Evolutionary conservation across 169 alveolate species (phyloP).

Genomic region (Miamiensis avidus): DNA sequence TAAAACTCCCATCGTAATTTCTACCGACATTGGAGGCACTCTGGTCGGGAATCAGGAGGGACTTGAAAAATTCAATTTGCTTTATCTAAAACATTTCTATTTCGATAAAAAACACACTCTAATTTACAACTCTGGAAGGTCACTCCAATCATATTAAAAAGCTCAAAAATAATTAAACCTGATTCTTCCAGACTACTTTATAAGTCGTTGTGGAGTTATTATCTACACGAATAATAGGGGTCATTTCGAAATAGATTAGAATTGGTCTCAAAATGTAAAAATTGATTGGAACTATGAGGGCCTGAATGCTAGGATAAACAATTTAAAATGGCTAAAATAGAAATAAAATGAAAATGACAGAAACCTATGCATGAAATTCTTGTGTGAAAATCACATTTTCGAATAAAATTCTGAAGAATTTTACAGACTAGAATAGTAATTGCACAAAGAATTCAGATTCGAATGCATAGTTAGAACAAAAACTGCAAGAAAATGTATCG

Average conservation of each 20-base stretch:
- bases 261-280: neutral
- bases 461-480: neutral
- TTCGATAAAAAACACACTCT: neutral
- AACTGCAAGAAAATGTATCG: neutral
- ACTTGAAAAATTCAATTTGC: too few relatives aligned
- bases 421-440: neutral
- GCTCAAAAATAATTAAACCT: neutral
- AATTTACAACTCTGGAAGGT: neutral
- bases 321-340: neutral
- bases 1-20: neutral
- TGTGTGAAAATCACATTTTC: neutral
- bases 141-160: neutral
- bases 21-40: neutral
- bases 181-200: neutral
- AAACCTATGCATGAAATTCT: neutral
- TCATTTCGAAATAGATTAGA: neutral
- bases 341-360: neutral
- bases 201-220: neutral
- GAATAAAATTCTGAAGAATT: neutral
- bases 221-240: neutral
- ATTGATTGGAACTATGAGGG: neutral
- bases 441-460: neutral
- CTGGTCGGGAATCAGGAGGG: neutral
- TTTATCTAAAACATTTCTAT: neutral
- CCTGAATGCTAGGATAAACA: too few relatives aligned